Base-by-base conservation (phyloP, 208 protist species). In the Leishmania major region DNA sequence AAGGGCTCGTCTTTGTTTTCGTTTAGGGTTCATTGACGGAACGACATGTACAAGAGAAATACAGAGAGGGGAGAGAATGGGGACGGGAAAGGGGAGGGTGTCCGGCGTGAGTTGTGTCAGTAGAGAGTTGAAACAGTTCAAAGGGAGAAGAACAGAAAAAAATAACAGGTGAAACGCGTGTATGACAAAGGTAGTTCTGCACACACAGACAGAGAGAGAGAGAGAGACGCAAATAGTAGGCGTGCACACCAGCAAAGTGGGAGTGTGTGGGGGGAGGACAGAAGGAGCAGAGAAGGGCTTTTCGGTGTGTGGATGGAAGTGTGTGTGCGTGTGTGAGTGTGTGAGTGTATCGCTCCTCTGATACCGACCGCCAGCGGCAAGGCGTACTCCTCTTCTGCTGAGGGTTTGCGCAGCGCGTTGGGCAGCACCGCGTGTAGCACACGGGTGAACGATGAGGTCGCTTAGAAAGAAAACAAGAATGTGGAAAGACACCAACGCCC, bases 101-200 rank as follows among this genome's bases (percentile, higher is more conserved):
- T 31, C 59, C 10, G 28, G 28, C 59, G 22, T 64, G 59, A 6
- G 6, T 64, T 64, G 28, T 64, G 51, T 19, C 59, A 64, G 28
- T n/a, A 31, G 59, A 64, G 59, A 73, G 51, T 64, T 35, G 47
- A 76, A 55, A 76, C 51, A 35, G 45, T 47, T 40, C 67, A 72
- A 45, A 72, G 0, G 67, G 67, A 28, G 31, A 40, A 72, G 13
- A 40, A 25, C 17, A 15, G 15, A 19, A 40, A 75, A 35, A 37
- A 35, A 57, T n/a, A n/a, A 51, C 15, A 8, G 19, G 43, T 19
- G 45, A 22, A 57, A 31, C 28, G 11, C 7, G 28, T 64, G 59
- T 31, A n/a, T 31, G 28, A 31, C 2, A 64, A 22, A 17, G 17
- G 17, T 55, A 6, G 11, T 55, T 1, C 51, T 3, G 8, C 15